A percentile compares a stretch with the other conserved stretches of the same genome.
Conservation (phyloP, 371 early-diverging fungal genomes). For the Lichtheimia corymbifera region DNA sequence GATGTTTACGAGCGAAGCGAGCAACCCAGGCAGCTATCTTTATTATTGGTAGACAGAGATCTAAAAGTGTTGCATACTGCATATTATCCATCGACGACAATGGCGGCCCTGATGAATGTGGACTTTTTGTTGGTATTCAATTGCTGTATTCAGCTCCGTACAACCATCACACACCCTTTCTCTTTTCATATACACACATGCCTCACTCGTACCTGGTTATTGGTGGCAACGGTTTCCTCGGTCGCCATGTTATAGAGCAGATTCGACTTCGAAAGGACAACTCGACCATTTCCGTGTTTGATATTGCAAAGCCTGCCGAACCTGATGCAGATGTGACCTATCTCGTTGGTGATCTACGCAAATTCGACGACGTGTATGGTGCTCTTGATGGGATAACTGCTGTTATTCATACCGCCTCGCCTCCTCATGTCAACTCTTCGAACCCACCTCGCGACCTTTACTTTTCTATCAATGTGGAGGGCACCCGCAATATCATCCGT, state of each 20-base stretch:
- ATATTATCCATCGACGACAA: no score
- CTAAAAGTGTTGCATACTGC: no score
- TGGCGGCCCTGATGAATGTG: no score
- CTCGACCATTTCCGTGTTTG: constrained; percentile 69
- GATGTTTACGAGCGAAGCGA: no score
- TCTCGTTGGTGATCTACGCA: constrained; percentile 76
- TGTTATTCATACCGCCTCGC: constrained; percentile 94
- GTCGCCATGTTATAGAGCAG: constrained; percentile 75
- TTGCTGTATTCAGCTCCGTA: no score
- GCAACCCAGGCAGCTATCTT: no score
- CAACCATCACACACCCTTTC: not conserved
- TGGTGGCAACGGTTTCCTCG: constrained; percentile 92
- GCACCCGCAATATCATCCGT: constrained; percentile 83
- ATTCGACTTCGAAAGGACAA: constrained; percentile 68
- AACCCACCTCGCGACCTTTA: constrained; percentile 80
- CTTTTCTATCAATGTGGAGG: constrained; percentile 85
- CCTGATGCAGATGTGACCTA: constrained; percentile 59
- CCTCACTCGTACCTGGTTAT: constrained; percentile 72
- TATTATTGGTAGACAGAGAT: no score
- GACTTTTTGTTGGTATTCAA: no score
- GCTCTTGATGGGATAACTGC: constrained; percentile 70
- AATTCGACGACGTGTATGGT: constrained; percentile 59
- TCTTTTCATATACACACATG: not conserved
- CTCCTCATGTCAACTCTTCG: constrained; percentile 86
- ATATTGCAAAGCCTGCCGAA: constrained; percentile 65